Percentiles rank a stretch among this genome's conserved stretches.
Evolutionary conservation across 345 rosid species (phyloP).

Genomic region (Euphorbia peplus): DNA sequence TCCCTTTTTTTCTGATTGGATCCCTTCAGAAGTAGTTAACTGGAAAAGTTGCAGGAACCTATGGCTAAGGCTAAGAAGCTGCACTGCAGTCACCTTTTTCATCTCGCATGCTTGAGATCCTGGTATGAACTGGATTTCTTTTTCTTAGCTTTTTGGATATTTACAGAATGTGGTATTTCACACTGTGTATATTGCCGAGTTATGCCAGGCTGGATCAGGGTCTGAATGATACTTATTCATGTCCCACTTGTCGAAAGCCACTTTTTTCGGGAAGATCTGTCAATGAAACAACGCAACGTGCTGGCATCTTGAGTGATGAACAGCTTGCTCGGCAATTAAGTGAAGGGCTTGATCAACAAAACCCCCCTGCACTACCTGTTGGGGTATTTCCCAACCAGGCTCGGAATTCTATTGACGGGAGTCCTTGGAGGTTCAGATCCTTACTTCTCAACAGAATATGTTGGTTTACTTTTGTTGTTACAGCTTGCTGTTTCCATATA

Average conservation of each 20-base stretch:
- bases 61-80: constrained; percentile 98
- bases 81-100: constrained; percentile 87
- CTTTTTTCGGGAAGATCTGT: constrained; percentile 69
- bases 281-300: constrained; percentile 46
- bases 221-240: constrained; percentile 80
- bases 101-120: constrained; percentile 97
- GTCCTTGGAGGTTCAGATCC: constrained; percentile 70
- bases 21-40: constrained; percentile 25
- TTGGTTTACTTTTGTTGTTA: constrained; percentile 9
- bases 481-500: constrained; percentile 4
- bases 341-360: constrained; percentile 57
- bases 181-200: constrained; percentile 24
- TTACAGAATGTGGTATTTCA: constrained; percentile 16
- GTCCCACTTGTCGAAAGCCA: constrained; percentile 98
- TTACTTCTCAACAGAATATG: constrained; percentile 15
- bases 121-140: constrained; percentile 48
- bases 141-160: constrained; percentile 5
- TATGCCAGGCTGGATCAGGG: constrained; percentile 97
- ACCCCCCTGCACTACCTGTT: constrained; percentile 47
- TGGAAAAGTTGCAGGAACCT: constrained; percentile 71
- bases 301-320: constrained; percentile 56
- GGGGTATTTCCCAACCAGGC: constrained; percentile 68
- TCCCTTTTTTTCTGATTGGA: constrained; percentile 14
- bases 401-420: constrained; percentile 56
- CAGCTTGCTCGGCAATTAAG: constrained; percentile 74